phyloP scores from a whole-genome alignment of 495 filamentous ascomycete genomes.

The Beverwykella pulmonaria region DNA sequence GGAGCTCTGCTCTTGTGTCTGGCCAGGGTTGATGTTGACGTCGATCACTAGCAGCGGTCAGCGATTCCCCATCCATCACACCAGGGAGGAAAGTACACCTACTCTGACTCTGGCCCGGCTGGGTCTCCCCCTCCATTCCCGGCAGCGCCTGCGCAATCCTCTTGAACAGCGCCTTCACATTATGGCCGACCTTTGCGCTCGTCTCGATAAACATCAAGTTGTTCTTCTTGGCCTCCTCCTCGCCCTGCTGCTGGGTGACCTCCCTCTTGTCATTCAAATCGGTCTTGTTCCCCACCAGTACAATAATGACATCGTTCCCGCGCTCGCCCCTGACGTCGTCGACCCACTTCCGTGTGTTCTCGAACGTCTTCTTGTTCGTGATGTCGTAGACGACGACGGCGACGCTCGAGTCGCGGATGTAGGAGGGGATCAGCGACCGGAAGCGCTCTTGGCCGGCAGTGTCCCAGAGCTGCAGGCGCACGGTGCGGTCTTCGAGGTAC shows the following conservation, averaged over 20 bases:
- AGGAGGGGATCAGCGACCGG: conserved; percentile 92
- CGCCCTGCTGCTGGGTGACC: conserved; percentile 90
- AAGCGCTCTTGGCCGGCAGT: conserved; percentile 97
- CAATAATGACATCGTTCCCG: conserved; percentile 97
- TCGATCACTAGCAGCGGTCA: conserved; percentile 71
- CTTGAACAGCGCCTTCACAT: conserved; percentile 95
- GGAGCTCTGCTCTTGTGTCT: conserved; percentile 71
- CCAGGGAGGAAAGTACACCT: conserved; percentile 26
- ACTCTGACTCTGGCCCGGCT: conserved; percentile 50
- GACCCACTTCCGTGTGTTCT: conserved; percentile 98
- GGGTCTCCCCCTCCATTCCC: conserved; percentile 81
- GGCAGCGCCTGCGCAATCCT: conserved; percentile 96
- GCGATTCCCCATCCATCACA: conserved; percentile 38
- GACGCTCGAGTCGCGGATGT: conserved; percentile 95
- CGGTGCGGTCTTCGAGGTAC: conserved; percentile 98
- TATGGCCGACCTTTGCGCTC: conserved; percentile 95
- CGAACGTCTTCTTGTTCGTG: conserved; percentile 93
- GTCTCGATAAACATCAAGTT: conserved; percentile 98
- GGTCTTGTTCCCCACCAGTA: conserved; percentile 98
- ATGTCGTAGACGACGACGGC: conserved; percentile 99
- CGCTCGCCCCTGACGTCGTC: conserved; percentile 96
- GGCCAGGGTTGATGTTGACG: conserved; percentile 81
- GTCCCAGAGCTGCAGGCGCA: conserved; percentile 97
- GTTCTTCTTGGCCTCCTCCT: conserved; percentile 97
- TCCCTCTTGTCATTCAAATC: conserved; percentile 97